Evolutionary conservation across 345 rosid genomes (phyloP).

Genomic region (Garcia nutans): DNA sequence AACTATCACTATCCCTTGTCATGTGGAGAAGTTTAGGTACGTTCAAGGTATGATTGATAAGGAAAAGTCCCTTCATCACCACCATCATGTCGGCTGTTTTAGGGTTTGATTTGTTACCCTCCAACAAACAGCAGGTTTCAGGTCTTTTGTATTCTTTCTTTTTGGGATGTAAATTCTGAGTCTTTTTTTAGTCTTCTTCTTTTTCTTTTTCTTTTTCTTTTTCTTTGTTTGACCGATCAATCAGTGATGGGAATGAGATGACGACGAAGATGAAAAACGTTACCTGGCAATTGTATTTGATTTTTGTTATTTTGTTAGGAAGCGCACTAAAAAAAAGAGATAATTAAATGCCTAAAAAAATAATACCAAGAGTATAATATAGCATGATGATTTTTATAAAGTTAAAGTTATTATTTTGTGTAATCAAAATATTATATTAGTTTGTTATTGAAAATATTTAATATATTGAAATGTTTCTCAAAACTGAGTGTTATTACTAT

Average conservation of each 20-base stretch:
- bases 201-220: too few species aligned
- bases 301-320: slow-evolving; percentile 25
- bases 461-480: too few species aligned
- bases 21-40: slow-evolving; percentile 34
- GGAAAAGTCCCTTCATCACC: slow-evolving; percentile 51
- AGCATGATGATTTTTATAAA: too few species aligned
- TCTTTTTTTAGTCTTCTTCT: slow-evolving; percentile 14
- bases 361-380: too few species aligned
- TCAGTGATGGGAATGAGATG: slow-evolving; percentile 14
- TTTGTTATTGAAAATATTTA: too few species aligned
- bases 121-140: neutral
- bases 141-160: neutral
- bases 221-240: slow-evolving; percentile 1
- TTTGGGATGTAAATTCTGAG: slow-evolving; percentile 21
- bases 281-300: slow-evolving; percentile 21
- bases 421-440: too few species aligned
- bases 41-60: slow-evolving; percentile 49
- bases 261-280: slow-evolving; percentile 18
- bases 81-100: slow-evolving; percentile 59
- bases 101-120: slow-evolving; percentile 33
- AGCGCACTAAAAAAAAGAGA: slow-evolving; percentile 6
- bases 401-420: too few species aligned
- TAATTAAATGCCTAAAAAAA: slow-evolving; percentile 4
- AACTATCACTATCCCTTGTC: slow-evolving; percentile 33
- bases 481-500: too few species aligned